phyloP scores from a whole-genome alignment of 2,329 filamentous ascomycete species.

The Balansia obtecta region DNA sequence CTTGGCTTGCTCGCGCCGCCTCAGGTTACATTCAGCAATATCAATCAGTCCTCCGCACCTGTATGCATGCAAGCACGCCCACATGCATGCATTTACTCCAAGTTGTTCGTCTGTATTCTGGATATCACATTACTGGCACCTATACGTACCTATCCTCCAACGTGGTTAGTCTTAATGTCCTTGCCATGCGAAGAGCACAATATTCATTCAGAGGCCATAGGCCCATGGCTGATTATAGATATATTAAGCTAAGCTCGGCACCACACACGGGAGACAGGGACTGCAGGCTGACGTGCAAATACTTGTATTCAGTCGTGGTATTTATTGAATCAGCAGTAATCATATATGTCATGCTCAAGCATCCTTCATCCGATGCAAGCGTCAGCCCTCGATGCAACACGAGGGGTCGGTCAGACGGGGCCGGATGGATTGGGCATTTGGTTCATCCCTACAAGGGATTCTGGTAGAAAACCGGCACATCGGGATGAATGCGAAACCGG shows the following conservation, averaged over 20 bases:
- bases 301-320: background rate
- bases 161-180: no score
- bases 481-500: background rate
- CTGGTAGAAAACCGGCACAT: background rate
- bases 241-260: background rate
- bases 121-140: no score
- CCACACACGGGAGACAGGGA: background rate
- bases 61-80: no score
- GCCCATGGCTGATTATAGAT: background rate
- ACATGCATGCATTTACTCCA: no score
- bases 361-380: background rate
- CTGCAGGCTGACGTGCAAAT: background rate
- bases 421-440: background rate
- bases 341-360: background rate
- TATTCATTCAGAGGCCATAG: background rate
- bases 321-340: background rate
- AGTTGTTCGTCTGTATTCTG: no score
- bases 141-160: no score
- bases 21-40: no score
- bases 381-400: background rate
- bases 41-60: no score
- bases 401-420: background rate
- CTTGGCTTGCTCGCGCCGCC: no score
- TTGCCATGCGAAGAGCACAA: background rate
- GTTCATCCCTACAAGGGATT: background rate